These are phyloP conservation scores for Periconia macrospinosa DNA, from an alignment of 2,329 filamentous ascomycete species.

Conservation along the genomic window DNA sequence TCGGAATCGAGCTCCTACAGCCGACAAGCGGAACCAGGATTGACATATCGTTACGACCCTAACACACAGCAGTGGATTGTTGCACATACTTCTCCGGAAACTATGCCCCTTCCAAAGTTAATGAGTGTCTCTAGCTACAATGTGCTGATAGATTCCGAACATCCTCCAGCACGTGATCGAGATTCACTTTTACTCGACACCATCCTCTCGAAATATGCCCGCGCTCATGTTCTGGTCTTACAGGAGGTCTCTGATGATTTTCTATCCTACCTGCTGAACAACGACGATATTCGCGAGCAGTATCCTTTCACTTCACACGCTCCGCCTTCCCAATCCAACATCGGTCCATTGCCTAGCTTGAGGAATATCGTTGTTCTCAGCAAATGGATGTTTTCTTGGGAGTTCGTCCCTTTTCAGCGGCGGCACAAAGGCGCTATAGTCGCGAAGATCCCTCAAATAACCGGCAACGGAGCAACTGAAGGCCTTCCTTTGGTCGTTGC, in stretches of 20 bases:
- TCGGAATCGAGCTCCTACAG: constrained; percentile 1
- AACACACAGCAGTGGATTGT: constrained; percentile 26
- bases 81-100: background rate
- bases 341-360: constrained; percentile 61
- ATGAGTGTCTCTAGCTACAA: constrained; percentile 49
- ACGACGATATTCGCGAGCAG: constrained; percentile 48
- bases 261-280: constrained; percentile 56
- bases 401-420: constrained; percentile 55
- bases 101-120: constrained; percentile 4
- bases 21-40: constrained; percentile 22
- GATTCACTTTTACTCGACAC: constrained; percentile 41
- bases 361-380: constrained; percentile 65
- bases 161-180: constrained; percentile 40
- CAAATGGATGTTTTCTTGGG: constrained; percentile 59
- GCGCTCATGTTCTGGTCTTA: constrained; percentile 49
- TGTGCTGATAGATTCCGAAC: constrained; percentile 45
- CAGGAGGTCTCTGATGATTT: constrained; percentile 69
- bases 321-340: constrained; percentile 54
- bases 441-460: constrained; percentile 46
- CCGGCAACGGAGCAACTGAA: constrained; percentile 16
- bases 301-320: constrained; percentile 63
- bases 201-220: constrained; percentile 35
- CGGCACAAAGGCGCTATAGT: constrained; percentile 63
- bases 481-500: constrained; percentile 54
- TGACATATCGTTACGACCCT: constrained; percentile 35